Evolutionary conservation across 441 rosid genomes (phyloP).

Genomic region (Geranium incanum): DNA sequence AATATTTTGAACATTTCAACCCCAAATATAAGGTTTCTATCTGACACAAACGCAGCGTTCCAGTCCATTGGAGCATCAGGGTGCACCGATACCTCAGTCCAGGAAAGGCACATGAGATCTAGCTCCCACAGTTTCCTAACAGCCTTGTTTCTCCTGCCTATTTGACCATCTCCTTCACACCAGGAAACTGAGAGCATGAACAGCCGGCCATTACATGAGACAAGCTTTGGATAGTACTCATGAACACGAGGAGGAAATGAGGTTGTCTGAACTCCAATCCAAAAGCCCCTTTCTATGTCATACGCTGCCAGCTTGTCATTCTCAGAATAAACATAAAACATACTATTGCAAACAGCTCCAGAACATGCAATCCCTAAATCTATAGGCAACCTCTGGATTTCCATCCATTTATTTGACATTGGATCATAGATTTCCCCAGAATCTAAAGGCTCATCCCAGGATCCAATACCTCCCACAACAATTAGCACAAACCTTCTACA

Average conservation of each 20-base stretch:
- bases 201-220: slow-evolving; percentile 57
- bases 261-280: slow-evolving; percentile 75
- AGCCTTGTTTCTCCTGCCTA: slow-evolving; percentile 93
- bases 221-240: slow-evolving; percentile 88
- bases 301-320: slow-evolving; percentile 84
- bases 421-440: slow-evolving; percentile 93
- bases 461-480: slow-evolving; percentile 76
- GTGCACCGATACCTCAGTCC: slow-evolving; percentile 76
- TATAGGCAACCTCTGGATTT: slow-evolving; percentile 70
- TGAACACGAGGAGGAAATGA: slow-evolving; percentile 81
- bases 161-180: slow-evolving; percentile 96
- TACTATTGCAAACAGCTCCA: slow-evolving; percentile 75
- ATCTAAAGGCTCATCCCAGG: slow-evolving; percentile 80
- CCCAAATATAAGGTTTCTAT: slow-evolving; percentile 61
- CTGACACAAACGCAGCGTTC: slow-evolving; percentile 77
- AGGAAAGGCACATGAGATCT: slow-evolving; percentile 70
- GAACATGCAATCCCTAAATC: slow-evolving; percentile 73
- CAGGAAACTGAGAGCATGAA: slow-evolving; percentile 92
- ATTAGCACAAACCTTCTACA: slow-evolving; percentile 59
- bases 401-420: slow-evolving; percentile 68
- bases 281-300: slow-evolving; percentile 83
- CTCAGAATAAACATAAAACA: slow-evolving; percentile 84
- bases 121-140: slow-evolving; percentile 94
- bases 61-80: slow-evolving; percentile 99
- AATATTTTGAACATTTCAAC: slow-evolving; percentile 96